Base-by-base conservation (phyloP, 371 early-diverging fungal species). In the Synchytrium microbalum region DNA sequence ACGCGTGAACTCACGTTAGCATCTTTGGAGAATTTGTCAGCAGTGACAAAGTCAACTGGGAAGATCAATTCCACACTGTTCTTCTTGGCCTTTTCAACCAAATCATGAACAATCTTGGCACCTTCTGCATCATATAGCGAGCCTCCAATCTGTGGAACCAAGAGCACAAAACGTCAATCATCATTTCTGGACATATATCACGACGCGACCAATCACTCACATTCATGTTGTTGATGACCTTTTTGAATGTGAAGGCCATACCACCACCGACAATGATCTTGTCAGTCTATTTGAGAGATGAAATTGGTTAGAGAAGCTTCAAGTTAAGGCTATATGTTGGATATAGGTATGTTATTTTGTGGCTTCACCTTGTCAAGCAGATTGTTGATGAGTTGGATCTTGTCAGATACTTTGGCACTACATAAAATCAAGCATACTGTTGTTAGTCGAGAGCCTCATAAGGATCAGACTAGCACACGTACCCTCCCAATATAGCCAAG, bases 161-260 rank as follows among this genome's bases (percentile, higher is more conserved):
- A n/a, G n/a, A n/a, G n/a, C n/a, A 85, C 78, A 32, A 32, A 54
- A 52, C 13, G 32, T 27, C 54, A 58, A 3, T 24, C 58, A 16
- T 63, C 32, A 14, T 14, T 24, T 31, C 30, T 38, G 25, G 26
- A 10, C 31, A 73, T 82, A 87, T 85, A 78, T n/a, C n/a, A n/a
- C n/a, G n/a, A n/a, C n/a, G n/a, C n/a, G n/a, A n/a, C n/a, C n/a
- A n/a, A n/a, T n/a, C n/a, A n/a, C n/a, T n/a, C n/a, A n/a, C n/a
- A n/a, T 90, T 82, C 72, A 94, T 86, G 58, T 81, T 75, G 24
- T 92, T 79, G 58, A 90, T 74, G 58, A 88, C 84, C 87, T 97
- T 95, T 80, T 92, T 85, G 86, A 99, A 96, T 62, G 98, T 96
- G 82, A 93, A 96, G 65, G 94, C 92, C 95, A 99, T 95, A 61